phyloP scores from a whole-genome alignment of 192 early-diverging fungal species.

The Coemansia sp. region DNA sequence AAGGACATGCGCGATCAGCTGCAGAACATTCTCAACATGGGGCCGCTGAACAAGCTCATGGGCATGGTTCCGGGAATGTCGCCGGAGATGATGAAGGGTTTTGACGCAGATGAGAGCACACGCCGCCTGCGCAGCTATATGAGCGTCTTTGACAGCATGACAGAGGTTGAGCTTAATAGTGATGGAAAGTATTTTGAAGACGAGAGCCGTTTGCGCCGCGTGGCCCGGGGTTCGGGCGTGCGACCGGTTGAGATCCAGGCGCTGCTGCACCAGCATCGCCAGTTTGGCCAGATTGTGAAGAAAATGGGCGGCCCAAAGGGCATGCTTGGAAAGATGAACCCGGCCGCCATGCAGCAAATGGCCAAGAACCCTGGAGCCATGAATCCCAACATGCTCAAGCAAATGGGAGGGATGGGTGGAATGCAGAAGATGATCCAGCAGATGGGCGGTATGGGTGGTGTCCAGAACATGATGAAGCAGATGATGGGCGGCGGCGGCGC shows the following conservation, averaged over 20 bases:
- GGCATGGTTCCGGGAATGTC: slow-evolving; percentile 79
- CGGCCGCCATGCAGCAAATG: slow-evolving; percentile 56
- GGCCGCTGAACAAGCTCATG: slow-evolving; percentile 89
- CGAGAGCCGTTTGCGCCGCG: slow-evolving; percentile 71
- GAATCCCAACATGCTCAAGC: slow-evolving; percentile 69
- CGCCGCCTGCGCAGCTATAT: slow-evolving; percentile 69
- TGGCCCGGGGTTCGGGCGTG: slow-evolving; percentile 86
- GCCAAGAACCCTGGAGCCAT: slow-evolving; percentile 68
- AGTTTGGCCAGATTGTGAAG: slow-evolving; percentile 87
- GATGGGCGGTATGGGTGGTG: slow-evolving; percentile 56
- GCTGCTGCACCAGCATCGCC: slow-evolving; percentile 70
- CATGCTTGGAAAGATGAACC: slow-evolving; percentile 69
- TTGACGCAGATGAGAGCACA: slow-evolving; percentile 62
- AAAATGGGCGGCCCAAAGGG: slow-evolving; percentile 90
- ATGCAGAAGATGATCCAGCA: slow-evolving; percentile 57
- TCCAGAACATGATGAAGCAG: slow-evolving; percentile 67
- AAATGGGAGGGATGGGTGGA: slow-evolving; percentile 68
- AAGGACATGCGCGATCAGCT: slow-evolving; percentile 96
- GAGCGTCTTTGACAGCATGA: slow-evolving; percentile 97
- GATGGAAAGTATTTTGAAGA: slow-evolving; percentile 81
- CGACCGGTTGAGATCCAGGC: slow-evolving; percentile 79
- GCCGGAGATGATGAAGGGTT: slow-evolving; percentile 60
- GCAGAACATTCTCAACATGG: slow-evolving; percentile 84
- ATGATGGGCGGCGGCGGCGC: slow-evolving; percentile 64
- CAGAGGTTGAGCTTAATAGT: slow-evolving; percentile 78